phyloP scores from a whole-genome alignment of 345 rosid genomes.

The Acer saccharum region DNA sequence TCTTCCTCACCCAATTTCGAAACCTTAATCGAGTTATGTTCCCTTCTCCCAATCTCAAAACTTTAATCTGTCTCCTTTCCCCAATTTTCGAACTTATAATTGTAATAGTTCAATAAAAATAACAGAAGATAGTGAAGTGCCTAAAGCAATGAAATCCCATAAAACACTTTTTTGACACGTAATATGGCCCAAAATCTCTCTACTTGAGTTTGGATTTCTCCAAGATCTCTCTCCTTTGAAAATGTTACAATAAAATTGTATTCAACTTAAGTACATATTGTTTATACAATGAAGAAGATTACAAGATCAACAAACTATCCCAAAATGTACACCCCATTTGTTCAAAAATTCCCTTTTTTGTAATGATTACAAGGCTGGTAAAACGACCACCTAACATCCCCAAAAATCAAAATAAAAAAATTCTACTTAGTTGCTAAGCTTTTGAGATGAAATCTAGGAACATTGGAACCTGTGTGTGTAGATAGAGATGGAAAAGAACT shows the following conservation, averaged over 20 bases:
- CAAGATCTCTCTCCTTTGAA: background rate
- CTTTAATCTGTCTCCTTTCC: no score
- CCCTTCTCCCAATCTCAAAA: no score
- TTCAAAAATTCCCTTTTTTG: slow-evolving; percentile 1
- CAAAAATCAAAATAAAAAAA: background rate
- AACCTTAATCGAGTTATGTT: no score
- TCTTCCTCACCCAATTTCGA: no score
- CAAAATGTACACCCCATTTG: background rate
- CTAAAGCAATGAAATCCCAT: background rate
- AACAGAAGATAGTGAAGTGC: no score
- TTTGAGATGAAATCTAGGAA: slow-evolving; percentile 11
- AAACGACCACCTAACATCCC: background rate
- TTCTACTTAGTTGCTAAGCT: slow-evolving; percentile 1
- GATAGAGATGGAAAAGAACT: background rate
- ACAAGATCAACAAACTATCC: no score
- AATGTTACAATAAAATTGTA: background rate
- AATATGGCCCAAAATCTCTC: no score
- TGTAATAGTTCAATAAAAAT: no score
- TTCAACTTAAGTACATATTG: background rate
- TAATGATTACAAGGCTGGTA: slow-evolving; percentile 3
- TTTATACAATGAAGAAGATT: background rate
- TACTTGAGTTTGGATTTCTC: background rate
- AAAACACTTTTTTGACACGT: no score
- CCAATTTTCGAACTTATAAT: no score
- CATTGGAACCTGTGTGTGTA: slow-evolving; percentile 9